Percentiles rank a stretch among this genome's conserved stretches.
phyloP scores from a whole-genome alignment of 2,329 filamentous ascomycete species.

The Cucurbitaria berberidis region DNA sequence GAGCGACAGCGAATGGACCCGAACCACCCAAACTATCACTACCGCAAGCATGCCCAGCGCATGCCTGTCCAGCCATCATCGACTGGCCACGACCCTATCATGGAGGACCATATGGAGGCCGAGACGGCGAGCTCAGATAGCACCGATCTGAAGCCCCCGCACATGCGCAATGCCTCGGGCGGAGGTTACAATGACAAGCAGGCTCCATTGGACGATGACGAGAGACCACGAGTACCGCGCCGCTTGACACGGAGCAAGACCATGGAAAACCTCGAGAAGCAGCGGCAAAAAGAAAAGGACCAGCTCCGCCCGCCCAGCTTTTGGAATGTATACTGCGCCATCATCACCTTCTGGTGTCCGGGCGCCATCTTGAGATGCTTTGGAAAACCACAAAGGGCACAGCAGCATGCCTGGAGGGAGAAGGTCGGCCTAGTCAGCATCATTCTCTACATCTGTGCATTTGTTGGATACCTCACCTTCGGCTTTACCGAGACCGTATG shows the following conservation, averaged over 20 bases:
- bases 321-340: slow-evolving; percentile 94
- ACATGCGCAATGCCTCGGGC: slow-evolving; percentile 47
- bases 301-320: slow-evolving; percentile 78
- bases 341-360: slow-evolving; percentile 94
- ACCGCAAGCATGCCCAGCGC: slow-evolving; percentile 90
- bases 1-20: slow-evolving; percentile 85
- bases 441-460: slow-evolving; percentile 83
- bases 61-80: slow-evolving; percentile 91
- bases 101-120: slow-evolving; percentile 68
- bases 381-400: slow-evolving; percentile 81
- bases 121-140: slow-evolving; percentile 69
- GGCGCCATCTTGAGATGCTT: slow-evolving; percentile 84
- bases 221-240: slow-evolving; percentile 51
- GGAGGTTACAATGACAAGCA: slow-evolving; percentile 49
- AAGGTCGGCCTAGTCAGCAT: slow-evolving; percentile 97
- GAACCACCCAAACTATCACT: slow-evolving; percentile 94
- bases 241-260: slow-evolving; percentile 71
- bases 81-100: slow-evolving; percentile 87
- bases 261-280: slow-evolving; percentile 65
- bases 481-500: slow-evolving; percentile 93
- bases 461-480: slow-evolving; percentile 95
- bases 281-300: slow-evolving; percentile 65
- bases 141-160: slow-evolving; percentile 59
- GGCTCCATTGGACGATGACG: slow-evolving; percentile 42
- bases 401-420: slow-evolving; percentile 93